Evolutionary conservation across 345 rosid species (phyloP).

Genomic region (sweet orange (Citrus sinensis)): DNA sequence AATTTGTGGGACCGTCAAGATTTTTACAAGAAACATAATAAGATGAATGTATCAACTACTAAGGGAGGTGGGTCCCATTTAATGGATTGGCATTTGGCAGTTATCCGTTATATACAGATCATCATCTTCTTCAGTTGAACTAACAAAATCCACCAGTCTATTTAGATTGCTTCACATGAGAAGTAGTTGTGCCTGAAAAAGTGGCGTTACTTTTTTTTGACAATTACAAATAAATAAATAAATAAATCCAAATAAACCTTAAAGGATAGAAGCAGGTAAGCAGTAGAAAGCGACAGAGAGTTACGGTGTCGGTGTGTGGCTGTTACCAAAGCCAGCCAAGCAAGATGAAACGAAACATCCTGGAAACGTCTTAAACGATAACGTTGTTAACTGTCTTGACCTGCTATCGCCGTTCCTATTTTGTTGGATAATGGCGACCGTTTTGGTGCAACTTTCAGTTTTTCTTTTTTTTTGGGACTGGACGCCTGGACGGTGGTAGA

Average conservation of each 20-base stretch:
- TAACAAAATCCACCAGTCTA: not conserved
- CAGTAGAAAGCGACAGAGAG: not conserved
- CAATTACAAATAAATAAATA: not conserved
- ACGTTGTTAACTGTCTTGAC: not conserved
- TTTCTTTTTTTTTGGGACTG: no score
- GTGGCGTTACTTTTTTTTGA: not conserved
- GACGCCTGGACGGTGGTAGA: slow-evolving; percentile 1
- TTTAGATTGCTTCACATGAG: not conserved
- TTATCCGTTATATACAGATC: not conserved
- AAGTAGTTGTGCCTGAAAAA: not conserved
- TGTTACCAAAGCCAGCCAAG: not conserved
- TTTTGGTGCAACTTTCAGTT: not conserved
- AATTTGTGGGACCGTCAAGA: not conserved
- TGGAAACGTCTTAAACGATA: slow-evolving; percentile 5
- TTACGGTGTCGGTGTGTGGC: not conserved
- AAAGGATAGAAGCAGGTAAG: not conserved
- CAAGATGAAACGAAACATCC: not conserved
- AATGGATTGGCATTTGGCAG: not conserved
- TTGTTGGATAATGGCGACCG: not conserved
- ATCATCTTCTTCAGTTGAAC: not conserved
- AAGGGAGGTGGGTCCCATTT: not conserved
- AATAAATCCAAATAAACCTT: not conserved
- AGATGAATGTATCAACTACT: not conserved
- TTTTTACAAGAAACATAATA: not conserved
- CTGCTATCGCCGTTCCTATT: not conserved